These are phyloP conservation scores for Rhizophagus prolifer DNA, from an alignment of 192 early-diverging fungal species.

Conservation along the genomic window DNA sequence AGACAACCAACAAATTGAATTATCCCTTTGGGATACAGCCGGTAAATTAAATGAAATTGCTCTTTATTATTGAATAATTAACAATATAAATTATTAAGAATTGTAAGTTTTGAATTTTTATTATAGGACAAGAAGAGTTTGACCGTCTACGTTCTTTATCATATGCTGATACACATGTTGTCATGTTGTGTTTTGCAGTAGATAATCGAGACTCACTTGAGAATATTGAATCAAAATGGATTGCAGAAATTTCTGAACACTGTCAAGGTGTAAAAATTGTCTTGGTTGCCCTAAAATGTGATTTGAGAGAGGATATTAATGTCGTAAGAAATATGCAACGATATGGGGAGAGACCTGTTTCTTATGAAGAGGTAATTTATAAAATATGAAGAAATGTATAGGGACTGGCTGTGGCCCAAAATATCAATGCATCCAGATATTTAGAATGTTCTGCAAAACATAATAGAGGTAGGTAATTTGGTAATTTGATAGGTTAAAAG, in stretches of 20 bases:
- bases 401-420: conserved; percentile 77
- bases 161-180: conserved; percentile 90
- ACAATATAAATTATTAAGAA: not conserved
- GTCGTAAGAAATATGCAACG: conserved; percentile 73
- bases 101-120: not conserved
- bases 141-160: conserved; percentile 90
- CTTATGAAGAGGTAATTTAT: conserved; percentile 60
- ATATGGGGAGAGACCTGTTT: conserved; percentile 71
- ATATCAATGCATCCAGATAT: conserved; percentile 84
- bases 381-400: conserved; percentile 17
- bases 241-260: conserved; percentile 83
- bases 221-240: conserved; percentile 80
- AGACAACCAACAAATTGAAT: conserved; percentile 37
- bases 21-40: conserved; percentile 46
- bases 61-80: no score
- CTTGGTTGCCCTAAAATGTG: conserved; percentile 86
- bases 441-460: conserved; percentile 86
- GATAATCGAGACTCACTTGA: conserved; percentile 79
- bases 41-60: conserved; percentile 23
- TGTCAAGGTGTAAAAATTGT: conserved; percentile 82
- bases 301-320: conserved; percentile 76
- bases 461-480: conserved; percentile 30
- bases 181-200: conserved; percentile 91
- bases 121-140: conserved; percentile 88
- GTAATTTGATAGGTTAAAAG: not conserved